These are phyloP conservation scores for Thraustochytrium striatum DNA, from an alignment of 352 stramenopile species.

Conservation along the genomic window DNA sequence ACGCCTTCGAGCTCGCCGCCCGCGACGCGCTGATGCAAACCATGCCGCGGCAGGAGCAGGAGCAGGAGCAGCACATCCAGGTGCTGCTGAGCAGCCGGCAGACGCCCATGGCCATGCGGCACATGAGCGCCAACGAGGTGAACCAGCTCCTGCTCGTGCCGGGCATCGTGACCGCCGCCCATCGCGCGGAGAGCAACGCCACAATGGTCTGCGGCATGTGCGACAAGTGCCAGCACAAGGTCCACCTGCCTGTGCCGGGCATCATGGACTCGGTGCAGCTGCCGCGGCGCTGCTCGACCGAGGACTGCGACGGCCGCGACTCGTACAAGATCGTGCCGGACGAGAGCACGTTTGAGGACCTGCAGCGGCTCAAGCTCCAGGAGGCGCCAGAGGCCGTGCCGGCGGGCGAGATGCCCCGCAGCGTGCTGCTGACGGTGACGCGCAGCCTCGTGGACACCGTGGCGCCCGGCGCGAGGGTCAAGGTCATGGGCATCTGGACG, in stretches of 20 bases:
- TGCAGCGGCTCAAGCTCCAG: constrained; percentile 95
- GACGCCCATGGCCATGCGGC: constrained; percentile 11
- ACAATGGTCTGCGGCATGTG: constrained; percentile 82
- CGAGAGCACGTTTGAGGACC: constrained; percentile 88
- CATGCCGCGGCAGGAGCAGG: constrained; percentile 1
- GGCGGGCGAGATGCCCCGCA: constrained; percentile 96
- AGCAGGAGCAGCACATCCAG: constrained; percentile 41
- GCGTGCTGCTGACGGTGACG: constrained; percentile 88
- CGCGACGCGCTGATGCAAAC: constrained; percentile 26
- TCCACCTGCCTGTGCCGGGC: constrained; percentile 41
- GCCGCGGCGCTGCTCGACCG: constrained; percentile 41
- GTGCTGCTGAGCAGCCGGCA: constrained; percentile 40
- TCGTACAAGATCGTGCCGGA: constrained; percentile 92
- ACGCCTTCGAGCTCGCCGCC: constrained; percentile 46
- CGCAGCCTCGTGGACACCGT: constrained; percentile 89
- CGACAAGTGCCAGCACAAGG: constrained; percentile 56
- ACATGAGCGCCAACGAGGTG: constrained; percentile 51
- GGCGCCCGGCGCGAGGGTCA: constrained; percentile 89
- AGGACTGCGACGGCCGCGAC: constrained; percentile 56
- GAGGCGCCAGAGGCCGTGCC: constrained; percentile 91
- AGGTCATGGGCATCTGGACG: constrained; percentile 88
- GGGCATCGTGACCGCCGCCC: constrained; percentile 94
- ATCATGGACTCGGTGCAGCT: constrained; percentile 46
- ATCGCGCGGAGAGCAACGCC: constrained; percentile 84
- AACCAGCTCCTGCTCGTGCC: constrained; percentile 62